A percentile compares a stretch with the other conserved stretches of the same genome.
phyloP scores from a whole-genome alignment of 768 basidiomycete genomes.

The Naematelia encephala region DNA sequence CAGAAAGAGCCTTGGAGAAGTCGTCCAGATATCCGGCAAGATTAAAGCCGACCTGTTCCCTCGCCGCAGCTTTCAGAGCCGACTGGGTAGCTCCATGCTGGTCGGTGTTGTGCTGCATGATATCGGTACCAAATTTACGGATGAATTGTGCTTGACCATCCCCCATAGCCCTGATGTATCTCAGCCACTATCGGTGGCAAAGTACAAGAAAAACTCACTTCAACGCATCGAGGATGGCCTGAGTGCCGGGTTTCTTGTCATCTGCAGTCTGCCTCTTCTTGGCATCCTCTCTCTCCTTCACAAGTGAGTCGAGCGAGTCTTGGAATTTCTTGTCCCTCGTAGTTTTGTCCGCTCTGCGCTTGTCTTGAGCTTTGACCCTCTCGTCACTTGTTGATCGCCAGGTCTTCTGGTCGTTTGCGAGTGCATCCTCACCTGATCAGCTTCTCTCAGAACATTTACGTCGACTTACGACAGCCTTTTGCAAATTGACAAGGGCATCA shows the following conservation, averaged over 20 bases:
- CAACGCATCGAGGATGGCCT: slow-evolving; percentile 49
- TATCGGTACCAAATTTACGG: slow-evolving; percentile 43
- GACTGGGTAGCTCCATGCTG: slow-evolving; percentile 46
- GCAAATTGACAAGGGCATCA: slow-evolving; percentile 39
- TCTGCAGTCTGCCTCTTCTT: slow-evolving; percentile 46
- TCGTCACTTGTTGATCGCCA: slow-evolving; percentile 32
- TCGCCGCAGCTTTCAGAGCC: slow-evolving; percentile 38
- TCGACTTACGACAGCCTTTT: slow-evolving; percentile 37
- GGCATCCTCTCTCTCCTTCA: slow-evolving; percentile 37
- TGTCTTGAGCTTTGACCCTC: slow-evolving; percentile 38
- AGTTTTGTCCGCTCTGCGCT: slow-evolving; percentile 40
- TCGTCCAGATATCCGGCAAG: slow-evolving; percentile 50
- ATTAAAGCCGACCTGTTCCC: slow-evolving; percentile 51
- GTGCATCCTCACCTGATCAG: slow-evolving; percentile 27
- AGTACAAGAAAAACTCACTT: slow-evolving; percentile 33
- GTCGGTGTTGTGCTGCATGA: slow-evolving; percentile 49
- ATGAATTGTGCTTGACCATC: slow-evolving; percentile 47
- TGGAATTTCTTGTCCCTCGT: slow-evolving; percentile 48
- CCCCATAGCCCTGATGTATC: slow-evolving; percentile 27
- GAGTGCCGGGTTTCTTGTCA: slow-evolving; percentile 49
- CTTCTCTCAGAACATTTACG: not conserved
- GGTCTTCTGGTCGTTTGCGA: slow-evolving; percentile 39
- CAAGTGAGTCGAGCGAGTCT: slow-evolving; percentile 46
- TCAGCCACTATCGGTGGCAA: slow-evolving; percentile 2
- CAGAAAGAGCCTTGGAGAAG: slow-evolving; percentile 49